These are phyloP conservation scores for Ettlia oleoabundans DNA, from an alignment of 139 green algal species.

Conservation along the genomic window DNA sequence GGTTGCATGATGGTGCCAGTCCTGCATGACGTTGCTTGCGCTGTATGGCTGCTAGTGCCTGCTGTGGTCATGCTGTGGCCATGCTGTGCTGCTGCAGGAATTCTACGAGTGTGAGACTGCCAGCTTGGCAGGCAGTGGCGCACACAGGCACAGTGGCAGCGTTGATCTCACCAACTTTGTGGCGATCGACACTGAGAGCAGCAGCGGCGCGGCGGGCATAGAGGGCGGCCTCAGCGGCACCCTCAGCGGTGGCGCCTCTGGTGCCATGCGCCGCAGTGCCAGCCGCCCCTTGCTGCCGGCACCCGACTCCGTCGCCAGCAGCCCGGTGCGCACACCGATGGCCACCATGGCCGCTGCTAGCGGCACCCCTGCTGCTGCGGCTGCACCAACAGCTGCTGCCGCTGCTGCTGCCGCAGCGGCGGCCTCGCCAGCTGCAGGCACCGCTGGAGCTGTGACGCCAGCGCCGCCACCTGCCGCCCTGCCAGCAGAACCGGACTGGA, in stretches of 20 bases:
- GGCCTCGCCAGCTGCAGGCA: no score
- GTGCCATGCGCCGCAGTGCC: background rate
- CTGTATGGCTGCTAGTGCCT: no score
- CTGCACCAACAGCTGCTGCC: background rate
- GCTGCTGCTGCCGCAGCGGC: background rate
- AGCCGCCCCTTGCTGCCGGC: constrained; percentile 18
- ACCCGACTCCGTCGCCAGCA: constrained; percentile 7
- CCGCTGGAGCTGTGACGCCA: background rate
- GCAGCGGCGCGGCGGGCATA: background rate
- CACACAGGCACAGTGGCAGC: constrained; percentile 24
- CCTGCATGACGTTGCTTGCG: no score
- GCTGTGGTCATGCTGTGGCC: no score
- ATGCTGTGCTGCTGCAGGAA: constrained; percentile 30
- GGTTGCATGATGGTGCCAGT: no score
- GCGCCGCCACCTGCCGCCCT: background rate
- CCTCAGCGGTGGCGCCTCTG: background rate
- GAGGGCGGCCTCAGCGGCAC: background rate
- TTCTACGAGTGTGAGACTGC: constrained; percentile 53
- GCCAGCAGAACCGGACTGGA: constrained; percentile 28
- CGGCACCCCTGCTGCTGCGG: background rate
- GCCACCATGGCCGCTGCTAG: background rate
- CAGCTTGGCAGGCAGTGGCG: background rate
- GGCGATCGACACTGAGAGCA: background rate
- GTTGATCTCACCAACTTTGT: constrained; percentile 27
- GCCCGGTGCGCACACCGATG: background rate